Base-by-base conservation (phyloP, 805 yeast genomes). In the Cyberlindnera sargentensis region DNA sequence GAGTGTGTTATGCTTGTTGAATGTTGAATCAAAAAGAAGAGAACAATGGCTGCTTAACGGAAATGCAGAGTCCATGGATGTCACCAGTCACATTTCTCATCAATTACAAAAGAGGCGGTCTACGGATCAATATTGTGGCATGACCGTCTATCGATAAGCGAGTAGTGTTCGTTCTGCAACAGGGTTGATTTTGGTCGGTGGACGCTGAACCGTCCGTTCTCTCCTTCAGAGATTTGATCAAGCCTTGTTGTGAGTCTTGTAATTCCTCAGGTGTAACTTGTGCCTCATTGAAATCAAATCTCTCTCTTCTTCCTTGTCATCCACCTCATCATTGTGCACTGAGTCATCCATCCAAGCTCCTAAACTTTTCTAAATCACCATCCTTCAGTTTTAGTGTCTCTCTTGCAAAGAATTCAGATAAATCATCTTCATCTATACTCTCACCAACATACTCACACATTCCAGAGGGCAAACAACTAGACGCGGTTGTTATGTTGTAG, bases 391-490 rank as follows among this genome's bases (percentile, higher is more conserved):
- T 67, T 26, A 80, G 51, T 0, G 80, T 85, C 29, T 78, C 74
- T 44, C 70, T 69, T 9, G 77, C 62, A 55, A 79, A 78, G 51
- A 68, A 80, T 55, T 15, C 88, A 51, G 80, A 76, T 53, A 82
- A 82, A 52, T 81, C 87, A 55, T 81, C 87, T 51, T 80, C 85
- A 52, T 76, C 78, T 6, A 80, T 75, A 42, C 67, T 74, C 15
- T 68, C 56, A 8, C 63, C 63, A 40, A 66, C 67, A 1, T 53
- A 36, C 11, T 55, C 44, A 15, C 2, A 15, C 20, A 15, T 2
- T 15, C 20, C 20, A 15, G 20, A 15, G 20, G 20, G 20, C 20
- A 15, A 15, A 15, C 20, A 15, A 15, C 20, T 15, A 15, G 20
- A 15, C 20, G 20, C 20, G 20, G 20, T 15, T 15, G 2, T 15